Conservation (phyloP, 106 monocot genomes). For the Gastrodia elata region DNA sequence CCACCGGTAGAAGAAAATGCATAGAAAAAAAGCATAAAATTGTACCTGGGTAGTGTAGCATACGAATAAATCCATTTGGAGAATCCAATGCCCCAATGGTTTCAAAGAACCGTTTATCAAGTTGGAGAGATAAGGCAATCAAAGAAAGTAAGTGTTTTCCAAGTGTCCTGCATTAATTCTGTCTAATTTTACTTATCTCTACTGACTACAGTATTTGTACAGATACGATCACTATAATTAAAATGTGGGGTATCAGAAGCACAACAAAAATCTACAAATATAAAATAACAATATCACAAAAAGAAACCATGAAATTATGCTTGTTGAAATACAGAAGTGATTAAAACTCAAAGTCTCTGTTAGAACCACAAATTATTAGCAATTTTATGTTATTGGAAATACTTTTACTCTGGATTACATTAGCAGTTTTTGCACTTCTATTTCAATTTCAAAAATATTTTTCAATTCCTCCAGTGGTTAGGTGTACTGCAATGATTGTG, state of each 20-base stretch:
- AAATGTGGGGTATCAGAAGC: not conserved
- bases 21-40: not conserved
- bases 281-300: not conserved
- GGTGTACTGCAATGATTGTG: too few relatives aligned
- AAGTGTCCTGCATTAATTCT: constrained; percentile 26
- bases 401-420: not conserved
- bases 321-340: not conserved
- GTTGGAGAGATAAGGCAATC: constrained; percentile 69
- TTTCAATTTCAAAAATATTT: too few relatives aligned
- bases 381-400: not conserved
- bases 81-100: constrained; percentile 44
- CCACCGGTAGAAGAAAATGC: not conserved
- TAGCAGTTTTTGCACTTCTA: not conserved
- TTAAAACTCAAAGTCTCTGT: too few relatives aligned
- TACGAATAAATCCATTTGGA: constrained; percentile 54
- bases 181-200: not conserved
- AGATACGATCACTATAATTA: not conserved
- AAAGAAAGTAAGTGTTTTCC: constrained; percentile 45
- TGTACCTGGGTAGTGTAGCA: constrained; percentile 81
- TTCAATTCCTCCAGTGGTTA: not conserved
- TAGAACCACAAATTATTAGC: too few relatives aligned
- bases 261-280: not conserved
- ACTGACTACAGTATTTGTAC: not conserved
- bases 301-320: not conserved
- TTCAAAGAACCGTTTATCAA: constrained; percentile 70